phyloP scores from a whole-genome alignment of 306 rosid genomes.

The Pyrus bretschneideri region DNA sequence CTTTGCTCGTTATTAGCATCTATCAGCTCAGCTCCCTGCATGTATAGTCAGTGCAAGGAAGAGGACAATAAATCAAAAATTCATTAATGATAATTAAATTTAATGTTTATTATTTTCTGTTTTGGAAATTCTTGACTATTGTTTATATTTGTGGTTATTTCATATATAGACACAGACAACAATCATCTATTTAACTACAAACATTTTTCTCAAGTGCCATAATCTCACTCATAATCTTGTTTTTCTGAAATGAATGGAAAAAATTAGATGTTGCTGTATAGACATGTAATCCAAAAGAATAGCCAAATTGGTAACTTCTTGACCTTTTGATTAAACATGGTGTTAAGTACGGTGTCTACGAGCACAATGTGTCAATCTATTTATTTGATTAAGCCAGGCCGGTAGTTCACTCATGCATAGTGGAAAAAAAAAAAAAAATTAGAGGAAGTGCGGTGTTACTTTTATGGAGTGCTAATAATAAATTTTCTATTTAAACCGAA shows the following conservation, averaged over 20 bases:
- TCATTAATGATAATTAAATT: neutral
- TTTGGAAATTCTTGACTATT: neutral
- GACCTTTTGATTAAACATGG: too few relatives aligned
- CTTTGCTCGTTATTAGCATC: slow-evolving; percentile 14
- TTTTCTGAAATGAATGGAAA: slow-evolving; percentile 10
- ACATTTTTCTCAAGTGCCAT: slow-evolving; percentile 16
- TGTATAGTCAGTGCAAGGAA: neutral
- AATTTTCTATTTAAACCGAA: too few relatives aligned
- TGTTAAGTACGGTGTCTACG: too few relatives aligned
- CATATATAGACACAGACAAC: neutral
- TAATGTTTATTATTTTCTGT: neutral
- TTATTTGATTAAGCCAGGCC: neutral
- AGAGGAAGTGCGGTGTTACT: neutral
- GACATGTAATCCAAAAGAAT: neutral
- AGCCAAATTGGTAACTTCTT: too few relatives aligned
- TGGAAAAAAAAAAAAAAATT: neutral
- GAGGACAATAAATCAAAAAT: neutral
- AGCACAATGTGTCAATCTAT: neutral
- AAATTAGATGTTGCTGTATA: neutral
- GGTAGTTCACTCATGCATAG: neutral
- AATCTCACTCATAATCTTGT: slow-evolving; percentile 4
- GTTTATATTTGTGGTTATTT: neutral
- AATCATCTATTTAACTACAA: neutral
- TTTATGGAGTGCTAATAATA: neutral
- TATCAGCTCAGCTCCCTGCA: slow-evolving; percentile 19